Percentiles rank a stretch among this genome's conserved stretches.
These are phyloP conservation scores for Lycium barbarum DNA, from an alignment of 257 asterid genomes.

Conservation along the genomic window DNA sequence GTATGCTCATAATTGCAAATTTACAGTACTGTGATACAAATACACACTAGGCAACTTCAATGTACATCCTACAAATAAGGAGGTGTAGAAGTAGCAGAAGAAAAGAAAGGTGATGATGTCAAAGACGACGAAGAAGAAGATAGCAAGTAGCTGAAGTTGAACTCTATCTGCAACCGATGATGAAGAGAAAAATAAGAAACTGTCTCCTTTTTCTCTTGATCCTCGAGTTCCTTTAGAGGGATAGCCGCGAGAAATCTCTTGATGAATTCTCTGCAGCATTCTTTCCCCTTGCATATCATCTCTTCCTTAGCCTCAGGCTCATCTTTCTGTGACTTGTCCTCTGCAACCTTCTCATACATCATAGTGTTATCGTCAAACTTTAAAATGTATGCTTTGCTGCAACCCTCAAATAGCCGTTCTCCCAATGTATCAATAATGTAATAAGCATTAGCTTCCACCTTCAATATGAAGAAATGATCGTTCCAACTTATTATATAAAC, in stretches of 20 bases:
- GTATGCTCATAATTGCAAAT: background rate
- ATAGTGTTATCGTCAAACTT: slow-evolving; percentile 57
- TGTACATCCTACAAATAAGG: slow-evolving; percentile 37
- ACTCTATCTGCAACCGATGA: slow-evolving; percentile 74
- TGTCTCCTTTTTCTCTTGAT: slow-evolving; percentile 56
- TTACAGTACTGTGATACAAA: background rate
- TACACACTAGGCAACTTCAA: slow-evolving; percentile 18
- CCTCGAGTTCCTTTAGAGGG: slow-evolving; percentile 64
- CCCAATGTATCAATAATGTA: slow-evolving; percentile 77
- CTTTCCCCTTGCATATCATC: slow-evolving; percentile 63
- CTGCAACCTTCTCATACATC: slow-evolving; percentile 35
- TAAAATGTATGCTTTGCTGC: slow-evolving; percentile 64
- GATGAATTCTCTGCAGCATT: slow-evolving; percentile 71
- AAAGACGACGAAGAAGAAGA: slow-evolving; percentile 46
- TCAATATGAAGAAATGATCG: slow-evolving; percentile 79
- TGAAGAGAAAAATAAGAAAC: slow-evolving; percentile 63
- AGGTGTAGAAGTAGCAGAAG: slow-evolving; percentile 49
- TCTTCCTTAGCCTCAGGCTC: slow-evolving; percentile 34
- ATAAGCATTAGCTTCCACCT: slow-evolving; percentile 54
- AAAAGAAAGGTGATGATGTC: slow-evolving; percentile 62
- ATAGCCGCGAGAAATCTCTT: slow-evolving; percentile 71
- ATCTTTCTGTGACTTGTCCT: background rate
- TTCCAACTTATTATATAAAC: slow-evolving; percentile 81
- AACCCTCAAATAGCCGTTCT: slow-evolving; percentile 71
- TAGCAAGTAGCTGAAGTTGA: slow-evolving; percentile 52